These are phyloP conservation scores for Mortierella hygrophila DNA, from an alignment of 192 early-diverging fungal species.

Conservation along the genomic window DNA sequence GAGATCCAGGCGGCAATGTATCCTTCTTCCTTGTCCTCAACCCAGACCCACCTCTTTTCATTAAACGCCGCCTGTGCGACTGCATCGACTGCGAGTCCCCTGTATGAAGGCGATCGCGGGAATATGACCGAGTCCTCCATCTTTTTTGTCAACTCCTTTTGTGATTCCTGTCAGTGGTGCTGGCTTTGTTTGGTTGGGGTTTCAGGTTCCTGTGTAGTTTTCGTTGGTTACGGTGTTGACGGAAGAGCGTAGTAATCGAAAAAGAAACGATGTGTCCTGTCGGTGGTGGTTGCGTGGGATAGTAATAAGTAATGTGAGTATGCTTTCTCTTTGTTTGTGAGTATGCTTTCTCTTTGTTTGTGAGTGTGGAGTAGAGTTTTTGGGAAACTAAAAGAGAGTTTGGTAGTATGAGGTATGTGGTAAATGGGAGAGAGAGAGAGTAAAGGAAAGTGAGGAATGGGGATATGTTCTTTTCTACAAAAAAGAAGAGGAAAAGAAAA, in stretches of 20 bases:
- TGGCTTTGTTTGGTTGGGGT: not conserved
- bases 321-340: not conserved
- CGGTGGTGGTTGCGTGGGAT: not conserved
- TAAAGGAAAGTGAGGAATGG: not conserved
- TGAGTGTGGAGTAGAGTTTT: not conserved
- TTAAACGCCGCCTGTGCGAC: conserved; percentile 85
- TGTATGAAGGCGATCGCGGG: conserved; percentile 26
- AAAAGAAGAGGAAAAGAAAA: not conserved
- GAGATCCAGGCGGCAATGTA: conserved; percentile 89
- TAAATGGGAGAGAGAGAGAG: not conserved
- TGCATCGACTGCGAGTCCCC: conserved; percentile 66
- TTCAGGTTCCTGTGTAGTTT: not conserved
- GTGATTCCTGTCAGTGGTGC: not conserved
- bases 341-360: not conserved
- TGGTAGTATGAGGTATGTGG: not conserved
- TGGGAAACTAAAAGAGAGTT: conserved; percentile 3
- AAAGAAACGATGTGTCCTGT: no score
- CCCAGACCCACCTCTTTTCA: conserved; percentile 99
- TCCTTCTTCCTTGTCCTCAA: conserved; percentile 91
- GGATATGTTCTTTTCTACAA: not conserved
- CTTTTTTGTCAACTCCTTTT: not conserved
- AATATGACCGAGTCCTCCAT: conserved; percentile 22
- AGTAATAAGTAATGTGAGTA: not conserved
- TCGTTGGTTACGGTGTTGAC: not conserved
- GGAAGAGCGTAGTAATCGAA: no score